phyloP scores from a whole-genome alignment of 805 yeast genomes.

The Candida sonorensis region DNA sequence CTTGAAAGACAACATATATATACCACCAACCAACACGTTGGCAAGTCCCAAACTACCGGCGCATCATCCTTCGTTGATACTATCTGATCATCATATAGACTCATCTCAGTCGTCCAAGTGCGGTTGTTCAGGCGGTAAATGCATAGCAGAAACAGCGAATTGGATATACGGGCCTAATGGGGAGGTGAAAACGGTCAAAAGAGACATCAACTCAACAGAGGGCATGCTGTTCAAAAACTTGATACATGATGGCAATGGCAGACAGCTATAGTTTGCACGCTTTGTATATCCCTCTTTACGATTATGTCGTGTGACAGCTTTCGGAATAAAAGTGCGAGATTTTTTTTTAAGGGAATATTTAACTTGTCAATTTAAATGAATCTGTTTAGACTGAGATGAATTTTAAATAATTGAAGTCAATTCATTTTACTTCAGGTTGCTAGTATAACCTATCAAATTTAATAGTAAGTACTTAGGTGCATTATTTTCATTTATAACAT shows the following conservation, averaged over 20 bases:
- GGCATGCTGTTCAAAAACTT: conserved; percentile 23
- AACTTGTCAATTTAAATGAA: too few relatives aligned
- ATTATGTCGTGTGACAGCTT: too few relatives aligned
- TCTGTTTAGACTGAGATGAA: too few relatives aligned
- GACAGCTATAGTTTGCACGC: conserved; percentile 6
- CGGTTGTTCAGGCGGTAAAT: conserved; percentile 29
- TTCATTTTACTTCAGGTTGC: too few relatives aligned
- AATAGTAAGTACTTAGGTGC: too few relatives aligned
- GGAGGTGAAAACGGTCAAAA: conserved; percentile 19
- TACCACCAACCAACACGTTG: conserved; percentile 19
- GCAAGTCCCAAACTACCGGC: conserved; percentile 23
- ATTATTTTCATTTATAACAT: too few relatives aligned
- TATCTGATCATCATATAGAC: conserved; percentile 25
- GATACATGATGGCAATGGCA: conserved; percentile 14
- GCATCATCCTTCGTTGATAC: conserved; percentile 30
- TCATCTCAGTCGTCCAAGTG: conserved; percentile 21
- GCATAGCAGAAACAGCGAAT: conserved; percentile 27
- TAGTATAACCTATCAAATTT: too few relatives aligned
- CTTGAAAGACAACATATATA: conserved; percentile 27
- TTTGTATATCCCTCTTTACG: too few relatives aligned
- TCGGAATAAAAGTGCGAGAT: too few relatives aligned
- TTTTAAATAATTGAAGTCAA: too few relatives aligned
- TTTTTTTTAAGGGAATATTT: too few relatives aligned
- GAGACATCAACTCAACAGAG: conserved; percentile 23
- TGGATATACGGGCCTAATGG: conserved; percentile 32